Base-by-base conservation (phyloP, 306 rosid species). In the Cicer pinnatifidum region DNA sequence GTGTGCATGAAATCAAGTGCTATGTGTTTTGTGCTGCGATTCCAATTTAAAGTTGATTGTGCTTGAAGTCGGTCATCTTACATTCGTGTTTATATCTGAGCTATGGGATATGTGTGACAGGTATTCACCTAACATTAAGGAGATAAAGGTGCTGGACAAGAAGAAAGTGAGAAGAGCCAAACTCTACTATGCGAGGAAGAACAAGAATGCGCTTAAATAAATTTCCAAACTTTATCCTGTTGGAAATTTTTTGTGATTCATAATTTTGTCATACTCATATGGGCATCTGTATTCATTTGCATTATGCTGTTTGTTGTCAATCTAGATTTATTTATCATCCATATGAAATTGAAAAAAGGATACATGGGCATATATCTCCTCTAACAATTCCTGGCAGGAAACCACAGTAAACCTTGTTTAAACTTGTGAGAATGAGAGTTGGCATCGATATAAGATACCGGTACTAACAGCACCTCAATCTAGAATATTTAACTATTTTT, bases 71-170 rank as follows among this genome's bases (percentile, higher is more conserved):
- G 64, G 39, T 76, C 47, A 17, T 50, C 12, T 77, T 51, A 73
- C 81, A 7, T 33, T 11, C 6, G 9, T 52, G 37, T 43, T 71
- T 19, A 46, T 70, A 46, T 66, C 66, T 17, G 15, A 73, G 40
- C 44, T 56, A 39, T 72, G 51, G 11, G 41, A 48, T 47, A 57
- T 82, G 61, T 58, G 16, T 91, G 84, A 75, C 80, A 94, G 97
- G 89, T 91, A 94, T 83, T 94, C 97, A 5, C 99, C 99, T n/a
- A 94, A 90, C 87, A 91, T 91, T 81, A 94, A 91, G 90, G 99
- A 94, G 87, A 87, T 94, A 64, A 94, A 87, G 86, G 95, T 94
- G 80, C 86, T 94, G 81, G 97, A 91, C 75, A 94, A 90, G 93
- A 91, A 88, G 95, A 91, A 80, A 85, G 95, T 91, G 72, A 82